Percentiles rank a stretch among this genome's conserved stretches.
Conservation (phyloP, 208 protist genomes). For the Leishmania gerbilli region DNA sequence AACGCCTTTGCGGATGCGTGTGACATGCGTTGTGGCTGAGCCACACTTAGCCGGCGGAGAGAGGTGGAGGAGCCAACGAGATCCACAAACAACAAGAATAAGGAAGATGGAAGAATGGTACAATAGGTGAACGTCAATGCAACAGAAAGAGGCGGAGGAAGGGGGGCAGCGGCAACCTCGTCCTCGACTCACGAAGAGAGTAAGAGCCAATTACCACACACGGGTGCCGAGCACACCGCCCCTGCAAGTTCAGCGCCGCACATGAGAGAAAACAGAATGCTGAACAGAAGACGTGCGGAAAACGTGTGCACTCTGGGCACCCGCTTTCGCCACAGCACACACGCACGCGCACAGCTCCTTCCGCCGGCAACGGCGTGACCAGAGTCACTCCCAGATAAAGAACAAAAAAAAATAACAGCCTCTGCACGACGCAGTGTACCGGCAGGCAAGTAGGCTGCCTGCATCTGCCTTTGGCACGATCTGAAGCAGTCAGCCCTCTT, state of each 20-base stretch:
- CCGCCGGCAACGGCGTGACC: neutral
- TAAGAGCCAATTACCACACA: neutral
- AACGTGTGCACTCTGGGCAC: neutral
- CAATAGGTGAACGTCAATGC: neutral
- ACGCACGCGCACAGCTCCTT: neutral
- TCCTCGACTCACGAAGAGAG: neutral
- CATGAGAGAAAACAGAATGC: no score
- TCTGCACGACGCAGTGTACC: neutral
- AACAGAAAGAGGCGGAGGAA: neutral
- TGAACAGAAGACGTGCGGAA: neutral
- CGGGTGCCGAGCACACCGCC: neutral
- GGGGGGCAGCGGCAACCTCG: neutral
- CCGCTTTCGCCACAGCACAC: neutral
- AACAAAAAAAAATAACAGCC: neutral
- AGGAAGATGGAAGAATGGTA: constrained; percentile 9
- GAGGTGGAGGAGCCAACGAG: neutral
- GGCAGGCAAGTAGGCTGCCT: neutral
- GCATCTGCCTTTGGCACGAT: neutral
- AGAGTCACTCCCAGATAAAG: neutral
- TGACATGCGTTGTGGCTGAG: neutral
- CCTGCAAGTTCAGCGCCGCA: neutral
- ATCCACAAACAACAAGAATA: constrained; percentile 12
- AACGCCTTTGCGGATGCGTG: neutral
- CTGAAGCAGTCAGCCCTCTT: neutral
- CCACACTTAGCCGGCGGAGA: neutral